phyloP scores from a whole-genome alignment of 2,329 filamentous ascomycete genomes.

The Phyllosticta citribraziliensis region DNA sequence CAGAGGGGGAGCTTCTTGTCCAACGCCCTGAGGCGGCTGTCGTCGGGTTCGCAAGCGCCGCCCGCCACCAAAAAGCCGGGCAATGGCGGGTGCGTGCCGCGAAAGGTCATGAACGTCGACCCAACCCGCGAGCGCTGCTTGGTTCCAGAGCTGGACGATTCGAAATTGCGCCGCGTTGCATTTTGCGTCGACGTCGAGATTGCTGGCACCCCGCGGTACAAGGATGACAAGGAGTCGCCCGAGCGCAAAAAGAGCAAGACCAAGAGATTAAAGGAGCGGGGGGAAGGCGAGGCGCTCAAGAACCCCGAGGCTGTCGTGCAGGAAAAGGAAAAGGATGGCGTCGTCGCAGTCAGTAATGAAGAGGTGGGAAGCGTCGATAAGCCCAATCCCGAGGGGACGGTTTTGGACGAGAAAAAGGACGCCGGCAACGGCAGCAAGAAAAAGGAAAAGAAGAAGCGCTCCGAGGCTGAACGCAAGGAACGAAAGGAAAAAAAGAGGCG shows the following conservation, averaged over 20 bases:
- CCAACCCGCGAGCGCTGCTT: conserved; percentile 66
- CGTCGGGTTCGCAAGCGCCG: conserved; percentile 39
- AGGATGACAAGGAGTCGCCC: conserved; percentile 45
- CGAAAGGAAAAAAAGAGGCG: conserved; percentile 80
- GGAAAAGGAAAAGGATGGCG: conserved; percentile 46
- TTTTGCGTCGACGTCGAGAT: conserved; percentile 98
- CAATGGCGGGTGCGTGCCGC: conserved; percentile 64
- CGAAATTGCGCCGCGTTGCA: conserved; percentile 76
- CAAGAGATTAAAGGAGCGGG: conserved; percentile 53
- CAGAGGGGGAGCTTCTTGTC: conserved; percentile 66
- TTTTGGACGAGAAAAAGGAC: conserved; percentile 25
- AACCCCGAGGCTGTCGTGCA: conserved; percentile 45
- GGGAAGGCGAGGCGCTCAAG: conserved; percentile 67
- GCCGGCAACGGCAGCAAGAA: conserved; percentile 48
- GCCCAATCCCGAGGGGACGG: conserved; percentile 30
- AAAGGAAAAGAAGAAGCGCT: conserved; percentile 93
- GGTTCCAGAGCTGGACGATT: conserved; percentile 67
- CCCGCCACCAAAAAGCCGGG: conserved; percentile 27
- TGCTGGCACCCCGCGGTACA: conserved; percentile 72
- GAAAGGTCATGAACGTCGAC: conserved; percentile 78
- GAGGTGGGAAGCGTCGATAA: conserved; percentile 33
- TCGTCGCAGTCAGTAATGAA: conserved; percentile 23
- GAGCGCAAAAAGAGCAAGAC: conserved; percentile 41
- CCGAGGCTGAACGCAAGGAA: conserved; percentile 84
- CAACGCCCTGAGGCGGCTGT: conserved; percentile 71